phyloP scores from a whole-genome alignment of 2,329 filamentous ascomycete species.

The Sporothrix phasma region DNA sequence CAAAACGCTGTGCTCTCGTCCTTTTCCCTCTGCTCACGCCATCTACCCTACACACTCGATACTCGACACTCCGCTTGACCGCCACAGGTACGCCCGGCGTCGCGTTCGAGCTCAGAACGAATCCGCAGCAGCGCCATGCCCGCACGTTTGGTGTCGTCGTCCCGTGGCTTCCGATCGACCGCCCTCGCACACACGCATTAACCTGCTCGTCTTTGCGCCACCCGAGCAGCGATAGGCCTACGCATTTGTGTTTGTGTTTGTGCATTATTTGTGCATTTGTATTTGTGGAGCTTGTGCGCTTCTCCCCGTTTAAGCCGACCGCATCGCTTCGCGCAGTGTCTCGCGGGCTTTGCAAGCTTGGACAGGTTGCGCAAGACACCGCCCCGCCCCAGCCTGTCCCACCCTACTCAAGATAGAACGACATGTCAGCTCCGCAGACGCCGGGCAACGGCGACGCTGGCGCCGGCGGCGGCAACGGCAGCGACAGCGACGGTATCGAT shows the following conservation, averaged over 20 bases:
- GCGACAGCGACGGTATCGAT: neutral
- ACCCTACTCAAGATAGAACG: conserved; percentile 1
- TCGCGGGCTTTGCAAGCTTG: neutral
- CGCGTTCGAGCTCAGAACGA: neutral
- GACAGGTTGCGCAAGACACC: conserved; percentile 1
- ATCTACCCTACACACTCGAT: too few relatives aligned
- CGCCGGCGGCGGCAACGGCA: neutral
- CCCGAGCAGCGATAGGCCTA: neutral
- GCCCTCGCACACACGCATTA: neutral
- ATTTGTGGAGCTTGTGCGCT: neutral
- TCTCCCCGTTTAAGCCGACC: neutral
- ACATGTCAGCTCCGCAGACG: conserved; percentile 9
- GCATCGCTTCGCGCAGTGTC: neutral
- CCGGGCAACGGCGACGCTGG: neutral
- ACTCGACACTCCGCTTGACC: neutral
- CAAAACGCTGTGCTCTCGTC: neutral
- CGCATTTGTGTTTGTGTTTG: too few relatives aligned
- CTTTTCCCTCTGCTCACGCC: neutral
- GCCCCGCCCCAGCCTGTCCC: neutral
- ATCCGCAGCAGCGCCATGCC: neutral
- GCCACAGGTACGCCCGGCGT: neutral
- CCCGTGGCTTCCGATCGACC: neutral
- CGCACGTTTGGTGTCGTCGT: neutral
- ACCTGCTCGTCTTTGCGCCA: neutral
- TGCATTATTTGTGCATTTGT: too few relatives aligned